Evolutionary conservation across 129 eudicot genomes (phyloP).

Genomic region (Tagetes patula): DNA sequence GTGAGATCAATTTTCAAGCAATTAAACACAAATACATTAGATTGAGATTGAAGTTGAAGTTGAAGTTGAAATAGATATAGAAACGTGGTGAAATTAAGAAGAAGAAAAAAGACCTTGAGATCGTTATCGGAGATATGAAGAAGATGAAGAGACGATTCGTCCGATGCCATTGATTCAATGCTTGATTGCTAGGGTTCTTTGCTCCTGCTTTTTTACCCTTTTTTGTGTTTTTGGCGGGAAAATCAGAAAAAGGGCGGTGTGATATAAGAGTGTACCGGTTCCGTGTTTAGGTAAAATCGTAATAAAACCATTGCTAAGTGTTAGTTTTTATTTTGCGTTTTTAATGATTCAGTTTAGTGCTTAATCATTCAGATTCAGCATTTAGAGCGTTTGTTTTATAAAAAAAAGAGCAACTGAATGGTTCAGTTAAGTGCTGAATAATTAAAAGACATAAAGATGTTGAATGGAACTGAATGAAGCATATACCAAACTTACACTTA

Average conservation of each 20-base stretch:
- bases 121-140: conserved; percentile 43
- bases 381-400: no score
- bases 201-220: neutral
- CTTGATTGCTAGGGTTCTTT: conserved; percentile 31
- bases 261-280: no score
- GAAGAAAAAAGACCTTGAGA: conserved; percentile 45
- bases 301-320: no score
- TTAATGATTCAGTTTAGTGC: no score
- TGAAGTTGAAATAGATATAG: neutral
- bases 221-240: conserved; percentile 31
- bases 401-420: no score
- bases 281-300: no score
- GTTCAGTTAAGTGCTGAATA: no score
- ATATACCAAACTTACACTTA: no score
- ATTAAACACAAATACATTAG: conserved; percentile 11
- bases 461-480: no score
- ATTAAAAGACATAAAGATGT: no score
- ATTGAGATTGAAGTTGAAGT: neutral
- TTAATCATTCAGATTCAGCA: no score
- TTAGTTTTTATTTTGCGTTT: no score
- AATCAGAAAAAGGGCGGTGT: neutral
- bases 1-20: neutral
- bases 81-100: neutral
- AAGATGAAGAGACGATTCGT: conserved; percentile 20
- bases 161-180: conserved; percentile 29